These are phyloP conservation scores for Discostella stelligeroides DNA, from an alignment of 108 stramenopile genomes.

Conservation along the genomic window DNA sequence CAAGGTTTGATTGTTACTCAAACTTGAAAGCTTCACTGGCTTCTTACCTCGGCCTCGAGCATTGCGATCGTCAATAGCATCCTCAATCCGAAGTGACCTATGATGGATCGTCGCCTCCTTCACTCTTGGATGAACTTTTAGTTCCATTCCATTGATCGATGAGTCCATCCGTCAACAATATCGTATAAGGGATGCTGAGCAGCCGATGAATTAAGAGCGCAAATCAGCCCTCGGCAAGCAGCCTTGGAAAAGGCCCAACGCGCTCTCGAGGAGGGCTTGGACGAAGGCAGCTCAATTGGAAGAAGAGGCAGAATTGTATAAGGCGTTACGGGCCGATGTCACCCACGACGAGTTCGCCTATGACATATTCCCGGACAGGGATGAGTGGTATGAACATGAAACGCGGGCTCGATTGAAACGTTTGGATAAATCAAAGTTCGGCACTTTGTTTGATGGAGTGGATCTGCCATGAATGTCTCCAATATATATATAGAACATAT, in stretches of 20 bases:
- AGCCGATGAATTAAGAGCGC: slow-evolving; percentile 54
- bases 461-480: slow-evolving; percentile 50
- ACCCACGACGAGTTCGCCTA: slow-evolving; percentile 87
- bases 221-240: slow-evolving; percentile 67
- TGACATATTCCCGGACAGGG: slow-evolving; percentile 80
- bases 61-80: slow-evolving; percentile 32
- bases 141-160: slow-evolving; percentile 87
- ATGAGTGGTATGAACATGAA: slow-evolving; percentile 90
- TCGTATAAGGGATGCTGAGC: slow-evolving; percentile 73
- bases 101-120: slow-evolving; percentile 17
- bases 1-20: slow-evolving; percentile 74
- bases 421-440: slow-evolving; percentile 64
- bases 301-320: slow-evolving; percentile 76
- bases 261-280: slow-evolving; percentile 64
- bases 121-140: slow-evolving; percentile 72
- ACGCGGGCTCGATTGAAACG: slow-evolving; percentile 61
- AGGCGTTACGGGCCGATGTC: slow-evolving; percentile 72
- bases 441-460: slow-evolving; percentile 71
- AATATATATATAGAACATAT: no score
- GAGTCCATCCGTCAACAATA: slow-evolving; percentile 79
- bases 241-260: slow-evolving; percentile 65
- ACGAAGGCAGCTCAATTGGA: slow-evolving; percentile 57
- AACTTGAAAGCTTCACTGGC: slow-evolving; percentile 72
- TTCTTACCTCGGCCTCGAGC: slow-evolving; percentile 71
- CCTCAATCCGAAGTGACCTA: slow-evolving; percentile 1